Percentiles rank a stretch among this genome's conserved stretches.
Conservation (phyloP, 2,329 filamentous ascomycete genomes). For the Phyllosticta ampelicida region DNA sequence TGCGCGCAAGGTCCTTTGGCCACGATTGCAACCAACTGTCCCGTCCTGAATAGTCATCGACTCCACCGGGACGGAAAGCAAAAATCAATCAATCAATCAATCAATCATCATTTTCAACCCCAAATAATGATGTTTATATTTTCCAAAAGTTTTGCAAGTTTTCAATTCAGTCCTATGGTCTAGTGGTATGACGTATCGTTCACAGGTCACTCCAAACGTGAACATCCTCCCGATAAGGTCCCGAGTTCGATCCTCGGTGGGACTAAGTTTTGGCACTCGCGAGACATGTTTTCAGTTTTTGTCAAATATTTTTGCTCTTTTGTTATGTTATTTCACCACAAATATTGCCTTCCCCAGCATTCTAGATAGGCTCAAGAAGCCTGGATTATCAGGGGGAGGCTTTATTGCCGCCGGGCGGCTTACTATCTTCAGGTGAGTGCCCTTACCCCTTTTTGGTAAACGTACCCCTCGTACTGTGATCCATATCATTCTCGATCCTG, state of each 20-base stretch:
- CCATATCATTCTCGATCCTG: background rate
- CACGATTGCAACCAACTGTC: too few species aligned
- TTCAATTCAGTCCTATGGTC: constrained; percentile 7
- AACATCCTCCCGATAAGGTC: constrained; percentile 1
- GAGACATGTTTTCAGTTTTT: background rate
- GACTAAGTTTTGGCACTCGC: background rate
- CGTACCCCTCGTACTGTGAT: background rate
- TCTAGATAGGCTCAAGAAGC: background rate
- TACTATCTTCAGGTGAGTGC: background rate
- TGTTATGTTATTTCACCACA: too few species aligned
- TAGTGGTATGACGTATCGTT: constrained; percentile 10
- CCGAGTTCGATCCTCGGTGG: constrained; percentile 8
- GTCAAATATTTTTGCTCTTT: background rate
- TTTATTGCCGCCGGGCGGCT: background rate
- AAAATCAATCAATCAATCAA: too few species aligned
- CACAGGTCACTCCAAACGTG: background rate
- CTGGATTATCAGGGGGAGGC: background rate
- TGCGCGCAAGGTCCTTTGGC: too few species aligned
- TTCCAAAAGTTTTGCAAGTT: background rate
- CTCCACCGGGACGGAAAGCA: too few species aligned
- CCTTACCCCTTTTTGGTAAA: background rate
- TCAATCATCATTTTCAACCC: too few species aligned
- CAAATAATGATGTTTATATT: too few species aligned
- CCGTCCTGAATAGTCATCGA: too few species aligned
- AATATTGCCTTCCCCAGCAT: background rate